Evolutionary conservation across 1,284 basidiomycete genomes (phyloP).

Genomic region (Singerocomus rubriflavus): DNA sequence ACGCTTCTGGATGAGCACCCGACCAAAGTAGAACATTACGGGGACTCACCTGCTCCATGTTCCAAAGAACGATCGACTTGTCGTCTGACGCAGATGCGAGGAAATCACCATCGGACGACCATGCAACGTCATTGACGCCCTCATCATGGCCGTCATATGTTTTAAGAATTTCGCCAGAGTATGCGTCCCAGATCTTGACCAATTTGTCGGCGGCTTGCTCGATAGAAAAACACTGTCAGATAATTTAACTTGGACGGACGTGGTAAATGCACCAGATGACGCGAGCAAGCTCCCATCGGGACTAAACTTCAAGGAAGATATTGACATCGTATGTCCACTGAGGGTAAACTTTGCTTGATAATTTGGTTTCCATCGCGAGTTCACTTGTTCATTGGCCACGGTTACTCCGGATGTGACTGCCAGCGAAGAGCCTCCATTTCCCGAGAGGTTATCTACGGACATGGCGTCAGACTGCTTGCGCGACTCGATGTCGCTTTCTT

Average conservation of each 20-base stretch:
- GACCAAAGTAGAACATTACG: slow-evolving; percentile 3
- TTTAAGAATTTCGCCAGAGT: slow-evolving; percentile 66
- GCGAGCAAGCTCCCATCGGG: slow-evolving; percentile 71
- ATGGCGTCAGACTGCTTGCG: slow-evolving; percentile 11
- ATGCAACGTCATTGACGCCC: slow-evolving; percentile 87
- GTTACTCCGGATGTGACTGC: background rate
- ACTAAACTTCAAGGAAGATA: slow-evolving; percentile 79
- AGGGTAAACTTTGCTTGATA: slow-evolving; percentile 52
- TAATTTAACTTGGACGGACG: slow-evolving; percentile 2
- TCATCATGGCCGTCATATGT: slow-evolving; percentile 71
- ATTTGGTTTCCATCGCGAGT: slow-evolving; percentile 26
- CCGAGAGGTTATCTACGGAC: slow-evolving; percentile 7
- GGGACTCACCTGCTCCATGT: slow-evolving; percentile 56
- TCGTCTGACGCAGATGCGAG: slow-evolving; percentile 92
- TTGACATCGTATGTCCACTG: slow-evolving; percentile 69
- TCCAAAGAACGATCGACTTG: slow-evolving; percentile 81
- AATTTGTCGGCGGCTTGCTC: slow-evolving; percentile 74
- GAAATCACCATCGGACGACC: slow-evolving; percentile 78
- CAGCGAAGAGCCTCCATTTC: background rate
- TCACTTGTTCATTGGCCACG: slow-evolving; percentile 2
- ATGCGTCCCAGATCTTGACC: slow-evolving; percentile 75
- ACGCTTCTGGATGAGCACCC: slow-evolving; percentile 1
- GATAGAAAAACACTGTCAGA: slow-evolving; percentile 22
- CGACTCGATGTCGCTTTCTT: slow-evolving; percentile 4
- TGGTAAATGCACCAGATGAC: slow-evolving; percentile 60